Base-by-base conservation (phyloP, 768 basidiomycete species). In the Macrolepiota dolichaula region DNA sequence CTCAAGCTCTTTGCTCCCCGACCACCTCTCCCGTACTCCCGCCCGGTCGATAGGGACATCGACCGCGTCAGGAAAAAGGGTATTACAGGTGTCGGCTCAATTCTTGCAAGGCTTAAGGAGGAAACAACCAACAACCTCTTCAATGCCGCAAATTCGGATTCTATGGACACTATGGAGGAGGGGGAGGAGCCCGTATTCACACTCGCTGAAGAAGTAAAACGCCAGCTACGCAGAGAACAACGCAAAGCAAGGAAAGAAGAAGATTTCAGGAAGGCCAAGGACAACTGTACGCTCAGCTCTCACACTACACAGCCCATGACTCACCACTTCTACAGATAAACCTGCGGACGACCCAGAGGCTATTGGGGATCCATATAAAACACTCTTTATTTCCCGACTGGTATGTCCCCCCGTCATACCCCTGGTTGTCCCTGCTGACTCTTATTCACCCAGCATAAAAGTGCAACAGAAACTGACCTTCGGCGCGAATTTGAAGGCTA, bases 281-380 rank as follows among this genome's bases (percentile, higher is more conserved):
- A 94, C 62, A 86, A 86, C 24, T 98, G 95, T 96, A 50, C 59
- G 91, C 82, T 15, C 52, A 24, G 15, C 49, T 24, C 55, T 13
- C 11, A n/a, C 27, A 50, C 49, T 38, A 37, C 25, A n/a, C 56
- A 15, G n/a, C 52, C 24, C 37, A 46, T 63, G 52, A 65, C 65
- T 64, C 56, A 55, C 62, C 32, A 15, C 52, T 22, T 27, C n/a
- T 64, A 32, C 68, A 98, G 96, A 96, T 76, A 94, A 95, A 71
- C 97, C 97, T 9, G 82, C 89, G 19, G 96, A 96, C 57, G 96
- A 99, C 69, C 59, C 88, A 12, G 87, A 96, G 70, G 96, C 94
- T 35, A 81, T 89, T 44, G 97, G 97, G 2, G 97, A 99, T 70
- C 97, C 97, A 3, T 99, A 98, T 79, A 98, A 98, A 73, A 98